Conservation (phyloP, 495 filamentous ascomycete species). For the Penicillium mononematosum region DNA sequence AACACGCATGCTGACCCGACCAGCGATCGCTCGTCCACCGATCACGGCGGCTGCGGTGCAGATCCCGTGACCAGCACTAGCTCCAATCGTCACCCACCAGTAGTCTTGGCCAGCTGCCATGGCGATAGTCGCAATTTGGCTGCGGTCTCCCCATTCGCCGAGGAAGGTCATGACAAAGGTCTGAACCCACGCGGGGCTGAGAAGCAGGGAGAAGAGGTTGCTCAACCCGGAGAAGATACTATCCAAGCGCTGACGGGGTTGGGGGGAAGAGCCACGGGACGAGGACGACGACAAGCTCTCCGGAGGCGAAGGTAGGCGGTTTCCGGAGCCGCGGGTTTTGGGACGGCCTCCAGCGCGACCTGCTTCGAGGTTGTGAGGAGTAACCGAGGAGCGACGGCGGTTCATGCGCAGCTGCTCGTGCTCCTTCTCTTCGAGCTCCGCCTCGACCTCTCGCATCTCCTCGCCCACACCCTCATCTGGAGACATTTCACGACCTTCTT, state of each 20-base stretch:
- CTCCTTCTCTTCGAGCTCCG: constrained; percentile 93
- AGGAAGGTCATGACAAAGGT: constrained; percentile 99
- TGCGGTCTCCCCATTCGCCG: constrained; percentile 96
- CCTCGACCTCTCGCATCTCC: constrained; percentile 96
- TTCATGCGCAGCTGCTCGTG: constrained; percentile 57
- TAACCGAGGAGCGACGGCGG: constrained; percentile 52
- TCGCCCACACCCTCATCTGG: constrained; percentile 84
- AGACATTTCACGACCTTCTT: constrained; percentile 85
- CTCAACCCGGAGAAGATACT: constrained; percentile 61
- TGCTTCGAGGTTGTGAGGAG: constrained; percentile 50
- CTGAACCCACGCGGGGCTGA: constrained; percentile 97
- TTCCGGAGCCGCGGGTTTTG: constrained; percentile 46
- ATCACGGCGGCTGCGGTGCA: constrained; percentile 94
- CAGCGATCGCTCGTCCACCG: constrained; percentile 88
- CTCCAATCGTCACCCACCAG: constrained; percentile 96
- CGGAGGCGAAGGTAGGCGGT: constrained; percentile 54
- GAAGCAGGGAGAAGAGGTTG: constrained; percentile 82
- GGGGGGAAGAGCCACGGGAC: constrained; percentile 58
- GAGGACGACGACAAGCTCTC: constrained; percentile 55
- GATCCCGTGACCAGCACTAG: constrained; percentile 78
- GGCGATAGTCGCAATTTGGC: constrained; percentile 96
- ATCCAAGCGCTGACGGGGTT: constrained; percentile 37
- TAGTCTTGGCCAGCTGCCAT: constrained; percentile 99
- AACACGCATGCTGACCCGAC: constrained; percentile 90
- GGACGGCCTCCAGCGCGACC: constrained; percentile 42